A percentile compares a stretch with the other conserved stretches of the same genome.
Evolutionary conservation across 306 rosid genomes (phyloP).

Genomic region (Myrica gale): DNA sequence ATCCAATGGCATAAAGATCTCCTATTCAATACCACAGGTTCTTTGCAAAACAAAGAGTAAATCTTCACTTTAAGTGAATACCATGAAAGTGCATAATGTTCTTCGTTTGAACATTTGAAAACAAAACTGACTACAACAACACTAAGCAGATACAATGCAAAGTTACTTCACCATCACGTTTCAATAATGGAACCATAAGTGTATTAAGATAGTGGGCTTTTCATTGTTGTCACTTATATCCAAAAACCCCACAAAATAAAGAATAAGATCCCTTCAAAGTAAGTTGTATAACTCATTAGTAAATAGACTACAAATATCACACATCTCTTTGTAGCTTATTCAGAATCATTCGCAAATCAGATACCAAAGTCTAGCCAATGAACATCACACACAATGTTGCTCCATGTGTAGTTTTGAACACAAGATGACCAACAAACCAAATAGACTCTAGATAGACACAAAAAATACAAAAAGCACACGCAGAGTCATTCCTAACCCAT

Average conservation of each 20-base stretch:
- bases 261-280: neutral
- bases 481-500: too few relatives aligned
- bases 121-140: neutral
- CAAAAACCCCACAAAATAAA: too few relatives aligned
- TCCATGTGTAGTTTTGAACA: neutral
- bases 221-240: neutral
- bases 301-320: neutral
- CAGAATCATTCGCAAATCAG: neutral
- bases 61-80: too few relatives aligned
- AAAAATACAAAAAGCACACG: neutral
- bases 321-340: neutral
- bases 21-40: too few relatives aligned
- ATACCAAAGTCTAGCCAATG: neutral
- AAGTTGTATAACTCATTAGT: neutral
- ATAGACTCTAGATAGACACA: neutral
- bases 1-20: too few relatives aligned
- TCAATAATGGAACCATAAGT: neutral
- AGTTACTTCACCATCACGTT: neutral
- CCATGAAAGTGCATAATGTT: too few relatives aligned
- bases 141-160: neutral
- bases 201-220: neutral
- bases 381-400: too few relatives aligned
- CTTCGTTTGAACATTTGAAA: too few relatives aligned
- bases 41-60: too few relatives aligned
- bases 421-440: neutral